Base-by-base conservation (phyloP, 805 yeast genomes). In the Yarrowia keelungensis region DNA sequence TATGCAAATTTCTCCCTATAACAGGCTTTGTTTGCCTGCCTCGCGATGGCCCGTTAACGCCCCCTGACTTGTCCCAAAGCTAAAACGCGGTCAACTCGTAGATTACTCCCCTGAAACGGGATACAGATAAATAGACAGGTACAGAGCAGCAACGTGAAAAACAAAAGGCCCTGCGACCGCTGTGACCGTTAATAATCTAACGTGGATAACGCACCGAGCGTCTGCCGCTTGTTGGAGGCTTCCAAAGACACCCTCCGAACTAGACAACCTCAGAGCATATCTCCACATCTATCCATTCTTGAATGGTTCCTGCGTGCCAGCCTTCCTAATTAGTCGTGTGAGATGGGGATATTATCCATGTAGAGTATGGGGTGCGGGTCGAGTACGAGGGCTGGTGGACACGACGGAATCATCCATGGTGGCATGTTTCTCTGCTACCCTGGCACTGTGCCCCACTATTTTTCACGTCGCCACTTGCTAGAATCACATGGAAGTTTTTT, bases 11-110 rank as follows among this genome's bases (percentile, higher is more conserved):
- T 54, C 46, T 54, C 15, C 62, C 47, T 42, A 26, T 26, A n/a
- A 56, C 16, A 22, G 46, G 10, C 62, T 42, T 56, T 56, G 47
- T 56, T 41, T 22, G 39, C 26, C 62, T 41, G 62, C 62, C 62
- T 56, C 47, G 62, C 62, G 62, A 56, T 56, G 62, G 47, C 62
- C 62, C 62, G 62, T 56, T 56, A 56, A 39, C 46, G 46, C 62
- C 62, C 62, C 62, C 62, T 56, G 62, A 56, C 62, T 56, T 26
- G 38, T 54, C 47, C 47, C 62, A 32, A 56, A 56, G 39, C 47
- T 42, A 12, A 56, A 56, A 56, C 46, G 47, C 62, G 62, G 47
- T 56, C 35, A 3, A 5, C 47, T 15, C 61, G 22, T 41, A 26
- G 62, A 41, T 42, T 42, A 56, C 47, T 56, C 62, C 46, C 62